Evolutionary conservation across 139 green algal genomes (phyloP).

Genomic region (Ulvella scutata): DNA sequence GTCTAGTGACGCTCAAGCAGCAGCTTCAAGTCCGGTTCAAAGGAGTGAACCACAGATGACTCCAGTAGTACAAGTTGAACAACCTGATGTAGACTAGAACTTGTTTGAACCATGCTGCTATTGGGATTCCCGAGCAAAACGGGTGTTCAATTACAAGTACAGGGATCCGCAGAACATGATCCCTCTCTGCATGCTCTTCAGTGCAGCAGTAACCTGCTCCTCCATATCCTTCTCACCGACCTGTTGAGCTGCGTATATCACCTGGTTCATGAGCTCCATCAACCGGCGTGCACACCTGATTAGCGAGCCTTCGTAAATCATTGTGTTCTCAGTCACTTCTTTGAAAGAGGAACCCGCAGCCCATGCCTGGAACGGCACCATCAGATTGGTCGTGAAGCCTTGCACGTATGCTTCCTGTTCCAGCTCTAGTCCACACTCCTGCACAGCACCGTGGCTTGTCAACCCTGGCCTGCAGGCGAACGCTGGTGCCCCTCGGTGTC

Average conservation of each 20-base stretch:
- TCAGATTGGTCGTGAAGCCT: conserved; percentile 51
- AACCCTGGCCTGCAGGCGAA: neutral
- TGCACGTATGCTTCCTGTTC: conserved; percentile 62
- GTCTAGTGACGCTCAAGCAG: no score
- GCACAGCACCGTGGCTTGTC: conserved; percentile 11
- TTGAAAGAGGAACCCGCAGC: conserved; percentile 18
- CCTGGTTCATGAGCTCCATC: conserved; percentile 82
- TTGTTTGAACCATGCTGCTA: no score
- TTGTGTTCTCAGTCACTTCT: conserved; percentile 39
- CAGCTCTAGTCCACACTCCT: conserved; percentile 52
- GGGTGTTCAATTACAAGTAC: no score
- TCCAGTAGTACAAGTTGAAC: no score
- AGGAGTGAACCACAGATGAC: no score
- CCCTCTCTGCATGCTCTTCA: conserved; percentile 58
- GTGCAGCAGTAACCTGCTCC: conserved; percentile 46
- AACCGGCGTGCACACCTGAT: conserved; percentile 69
- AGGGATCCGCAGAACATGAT: conserved; percentile 91
- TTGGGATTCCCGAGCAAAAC: no score
- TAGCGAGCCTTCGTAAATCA: conserved; percentile 84
- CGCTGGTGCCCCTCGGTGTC: neutral
- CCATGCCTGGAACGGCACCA: conserved; percentile 22
- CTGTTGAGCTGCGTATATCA: conserved; percentile 46
- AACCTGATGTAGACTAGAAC: no score
- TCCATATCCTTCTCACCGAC: conserved; percentile 64
- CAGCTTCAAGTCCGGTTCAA: no score